A percentile compares a stretch with the other conserved stretches of the same genome.
phyloP scores from a whole-genome alignment of 2,329 filamentous ascomycete genomes.

The Plenodomus tracheiphilus region DNA sequence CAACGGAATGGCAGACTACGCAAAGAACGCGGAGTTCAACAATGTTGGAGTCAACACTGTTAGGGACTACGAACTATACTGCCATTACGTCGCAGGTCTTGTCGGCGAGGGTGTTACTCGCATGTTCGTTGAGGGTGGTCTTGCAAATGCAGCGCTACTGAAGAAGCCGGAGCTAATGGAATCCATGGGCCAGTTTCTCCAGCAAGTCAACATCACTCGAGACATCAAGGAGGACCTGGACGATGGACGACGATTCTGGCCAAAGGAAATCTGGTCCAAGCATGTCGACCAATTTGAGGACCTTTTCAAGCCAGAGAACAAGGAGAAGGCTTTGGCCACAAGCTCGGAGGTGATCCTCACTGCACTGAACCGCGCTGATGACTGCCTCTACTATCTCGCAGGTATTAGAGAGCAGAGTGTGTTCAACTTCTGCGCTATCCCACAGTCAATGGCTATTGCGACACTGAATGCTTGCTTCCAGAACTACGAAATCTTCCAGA shows the following conservation, averaged over 20 bases:
- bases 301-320: conserved; percentile 80
- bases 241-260: conserved; percentile 90
- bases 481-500: conserved; percentile 82
- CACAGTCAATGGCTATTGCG: conserved; percentile 95
- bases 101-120: conserved; percentile 92
- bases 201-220: conserved; percentile 98
- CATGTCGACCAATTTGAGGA: conserved; percentile 89
- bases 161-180: conserved; percentile 81
- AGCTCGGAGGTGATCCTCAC: conserved; percentile 94
- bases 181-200: conserved; percentile 95
- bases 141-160: conserved; percentile 83
- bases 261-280: conserved; percentile 95
- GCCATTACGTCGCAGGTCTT: conserved; percentile 97
- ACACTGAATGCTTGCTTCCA: conserved; percentile 91
- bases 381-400: conserved; percentile 97
- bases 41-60: conserved; percentile 79
- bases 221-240: conserved; percentile 89
- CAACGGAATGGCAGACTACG: conserved; percentile 98
- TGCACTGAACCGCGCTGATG: conserved; percentile 81
- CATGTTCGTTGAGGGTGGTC: conserved; percentile 82
- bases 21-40: conserved; percentile 78
- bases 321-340: conserved; percentile 77
- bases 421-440: conserved; percentile 98
- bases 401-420: conserved; percentile 93
- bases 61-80: conserved; percentile 93